Conservation (phyloP, 768 basidiomycete genomes). For the Epithele typhae region DNA sequence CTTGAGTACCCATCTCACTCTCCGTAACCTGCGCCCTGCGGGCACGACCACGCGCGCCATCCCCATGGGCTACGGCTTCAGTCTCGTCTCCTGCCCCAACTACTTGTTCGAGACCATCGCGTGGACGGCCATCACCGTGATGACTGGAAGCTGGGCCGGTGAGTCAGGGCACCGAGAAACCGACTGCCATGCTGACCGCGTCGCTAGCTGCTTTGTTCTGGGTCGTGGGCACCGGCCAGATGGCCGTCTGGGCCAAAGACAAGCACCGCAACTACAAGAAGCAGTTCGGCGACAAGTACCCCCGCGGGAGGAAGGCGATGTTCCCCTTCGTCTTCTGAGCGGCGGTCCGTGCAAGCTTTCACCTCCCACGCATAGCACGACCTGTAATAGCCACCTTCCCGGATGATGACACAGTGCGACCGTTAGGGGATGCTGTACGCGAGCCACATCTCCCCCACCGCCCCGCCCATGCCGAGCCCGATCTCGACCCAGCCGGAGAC, state of each 20-base stretch:
- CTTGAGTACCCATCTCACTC: conserved; percentile 72
- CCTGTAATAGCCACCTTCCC: too few relatives aligned
- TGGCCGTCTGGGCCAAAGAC: conserved; percentile 86
- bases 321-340: conserved; percentile 64
- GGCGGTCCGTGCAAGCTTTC: not conserved
- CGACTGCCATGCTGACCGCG: too few relatives aligned
- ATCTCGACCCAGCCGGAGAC: conserved; percentile 63
- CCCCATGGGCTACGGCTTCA: conserved; percentile 91
- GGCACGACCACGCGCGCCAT: conserved; percentile 79
- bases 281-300: conserved; percentile 90
- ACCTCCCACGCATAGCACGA: not conserved
- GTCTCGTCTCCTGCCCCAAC: conserved; percentile 84
- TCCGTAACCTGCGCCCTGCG: conserved; percentile 78
- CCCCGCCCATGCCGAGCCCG: conserved; percentile 36
- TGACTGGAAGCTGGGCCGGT: conserved; percentile 81
- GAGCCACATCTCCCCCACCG: conserved; percentile 65
- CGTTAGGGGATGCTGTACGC: conserved; percentile 73
- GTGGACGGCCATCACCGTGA: conserved; percentile 65
- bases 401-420: not conserved
- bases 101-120: conserved; percentile 87
- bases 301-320: conserved; percentile 67
- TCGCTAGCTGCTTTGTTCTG: conserved; percentile 60
- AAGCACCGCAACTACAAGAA: conserved; percentile 89
- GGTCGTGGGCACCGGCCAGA: conserved; percentile 55
- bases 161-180: too few relatives aligned